phyloP scores from a whole-genome alignment of 352 stramenopile species.

The Globisporangium rhizosaccharum region DNA sequence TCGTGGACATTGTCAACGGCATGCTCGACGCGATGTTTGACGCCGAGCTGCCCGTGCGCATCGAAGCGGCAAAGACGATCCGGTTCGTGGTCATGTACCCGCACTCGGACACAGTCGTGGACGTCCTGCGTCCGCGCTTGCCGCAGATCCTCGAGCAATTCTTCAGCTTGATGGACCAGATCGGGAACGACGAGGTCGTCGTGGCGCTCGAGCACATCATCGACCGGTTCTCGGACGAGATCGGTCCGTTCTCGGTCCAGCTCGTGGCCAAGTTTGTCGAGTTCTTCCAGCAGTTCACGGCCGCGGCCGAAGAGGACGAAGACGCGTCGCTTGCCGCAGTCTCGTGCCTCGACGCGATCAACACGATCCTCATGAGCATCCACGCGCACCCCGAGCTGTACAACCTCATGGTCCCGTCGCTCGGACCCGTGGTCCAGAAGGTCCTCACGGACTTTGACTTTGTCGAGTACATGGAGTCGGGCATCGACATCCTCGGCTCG shows the following conservation, averaged over 20 bases:
- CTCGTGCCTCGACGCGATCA: constrained; percentile 81
- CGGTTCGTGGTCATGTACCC: constrained; percentile 86
- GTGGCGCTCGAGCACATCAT: constrained; percentile 94
- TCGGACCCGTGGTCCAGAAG: constrained; percentile 93
- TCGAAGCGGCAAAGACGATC: constrained; percentile 92
- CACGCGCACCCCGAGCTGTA: constrained; percentile 81
- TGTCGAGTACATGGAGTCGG: constrained; percentile 97
- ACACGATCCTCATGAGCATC: constrained; percentile 82
- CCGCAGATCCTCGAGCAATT: constrained; percentile 96
- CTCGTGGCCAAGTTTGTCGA: constrained; percentile 93
- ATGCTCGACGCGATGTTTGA: constrained; percentile 90
- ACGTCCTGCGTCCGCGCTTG: constrained; percentile 89
- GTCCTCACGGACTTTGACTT: constrained; percentile 95
- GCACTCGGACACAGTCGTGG: constrained; percentile 74
- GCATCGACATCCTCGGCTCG: constrained; percentile 94
- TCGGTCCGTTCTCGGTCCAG: constrained; percentile 90
- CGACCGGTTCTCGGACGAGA: constrained; percentile 95
- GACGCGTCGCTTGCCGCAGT: constrained; percentile 95
- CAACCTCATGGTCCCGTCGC: constrained; percentile 89
- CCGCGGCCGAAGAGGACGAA: constrained; percentile 90
- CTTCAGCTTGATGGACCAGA: constrained; percentile 98
- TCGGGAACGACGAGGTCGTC: constrained; percentile 97
- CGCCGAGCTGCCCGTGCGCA: constrained; percentile 94
- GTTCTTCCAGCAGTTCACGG: constrained; percentile 94
- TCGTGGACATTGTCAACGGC: constrained; percentile 71